These are phyloP conservation scores for Claviceps monticola DNA, from an alignment of 2,329 filamentous ascomycete species.

Conservation along the genomic window DNA sequence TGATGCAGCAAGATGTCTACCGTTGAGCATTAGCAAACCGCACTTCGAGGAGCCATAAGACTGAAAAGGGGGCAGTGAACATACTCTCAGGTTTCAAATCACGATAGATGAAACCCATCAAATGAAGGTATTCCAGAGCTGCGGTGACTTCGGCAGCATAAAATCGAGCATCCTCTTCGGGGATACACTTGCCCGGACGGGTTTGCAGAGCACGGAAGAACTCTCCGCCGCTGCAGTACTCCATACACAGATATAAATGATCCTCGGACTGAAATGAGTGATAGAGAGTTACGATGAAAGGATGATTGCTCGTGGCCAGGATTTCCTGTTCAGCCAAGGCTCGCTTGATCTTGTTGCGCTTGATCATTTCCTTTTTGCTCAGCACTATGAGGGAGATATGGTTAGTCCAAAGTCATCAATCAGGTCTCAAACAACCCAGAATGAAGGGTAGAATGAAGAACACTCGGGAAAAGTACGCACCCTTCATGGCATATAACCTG, in stretches of 20 bases:
- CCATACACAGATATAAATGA: conserved; percentile 98
- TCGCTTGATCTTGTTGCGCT: conserved; percentile 99
- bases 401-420: background rate
- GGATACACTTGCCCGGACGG: conserved; percentile 89
- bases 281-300: conserved; percentile 96
- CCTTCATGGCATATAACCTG: conserved; percentile 96
- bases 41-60: background rate
- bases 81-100: conserved; percentile 95
- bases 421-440: background rate
- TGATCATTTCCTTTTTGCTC: conserved; percentile 99
- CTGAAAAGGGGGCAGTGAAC: conserved; percentile 15
- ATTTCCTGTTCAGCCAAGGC: conserved; percentile 97
- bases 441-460: too few species aligned
- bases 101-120: conserved; percentile 99
- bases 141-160: conserved; percentile 97
- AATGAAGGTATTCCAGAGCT: conserved; percentile 86
- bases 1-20: conserved; percentile 92
- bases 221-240: conserved; percentile 97
- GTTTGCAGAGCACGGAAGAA: conserved; percentile 97
- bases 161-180: conserved; percentile 91
- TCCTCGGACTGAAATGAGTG: conserved; percentile 99
- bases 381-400: conserved; percentile 46
- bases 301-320: conserved; percentile 93
- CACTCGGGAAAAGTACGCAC: conserved; percentile 32
- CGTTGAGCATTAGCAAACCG: background rate